These are phyloP conservation scores for Takashimella koratensis DNA, from an alignment of 1,284 basidiomycete species.

Conservation along the genomic window DNA sequence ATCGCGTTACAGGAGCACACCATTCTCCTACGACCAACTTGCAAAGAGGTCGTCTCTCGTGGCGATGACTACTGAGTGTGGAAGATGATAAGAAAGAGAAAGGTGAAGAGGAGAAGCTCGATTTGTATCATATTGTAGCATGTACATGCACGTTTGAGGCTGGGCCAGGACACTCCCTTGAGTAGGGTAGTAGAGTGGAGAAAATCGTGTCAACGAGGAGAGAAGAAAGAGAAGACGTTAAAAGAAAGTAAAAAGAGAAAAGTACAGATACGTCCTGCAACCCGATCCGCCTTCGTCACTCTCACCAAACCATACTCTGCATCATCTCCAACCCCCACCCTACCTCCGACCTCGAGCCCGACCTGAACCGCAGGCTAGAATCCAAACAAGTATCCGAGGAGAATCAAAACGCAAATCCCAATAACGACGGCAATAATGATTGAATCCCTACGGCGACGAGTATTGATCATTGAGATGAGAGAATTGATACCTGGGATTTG, in stretches of 20 bases:
- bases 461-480: slow-evolving; percentile 85
- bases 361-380: slow-evolving; percentile 25
- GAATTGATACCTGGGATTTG: slow-evolving; percentile 92
- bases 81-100: neutral
- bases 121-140: slow-evolving; percentile 1
- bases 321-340: too few relatives aligned
- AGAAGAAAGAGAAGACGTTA: neutral
- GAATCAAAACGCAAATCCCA: slow-evolving; percentile 72
- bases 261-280: neutral
- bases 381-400: slow-evolving; percentile 72
- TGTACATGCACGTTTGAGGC: slow-evolving; percentile 1
- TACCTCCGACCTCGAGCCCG: too few relatives aligned
- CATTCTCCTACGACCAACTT: slow-evolving; percentile 81
- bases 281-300: neutral
- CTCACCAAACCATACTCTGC: too few relatives aligned
- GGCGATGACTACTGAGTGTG: slow-evolving; percentile 90
- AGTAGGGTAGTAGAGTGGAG: too few relatives aligned
- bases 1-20: slow-evolving; percentile 70
- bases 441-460: slow-evolving; percentile 81
- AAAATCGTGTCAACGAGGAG: too few relatives aligned
- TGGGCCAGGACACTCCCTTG: too few relatives aligned
- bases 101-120: too few relatives aligned
- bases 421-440: slow-evolving; percentile 84
- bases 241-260: neutral
- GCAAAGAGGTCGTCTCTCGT: slow-evolving; percentile 91